Conservation (phyloP, 345 rosid species). For the Gynandropsis gynandra region DNA sequence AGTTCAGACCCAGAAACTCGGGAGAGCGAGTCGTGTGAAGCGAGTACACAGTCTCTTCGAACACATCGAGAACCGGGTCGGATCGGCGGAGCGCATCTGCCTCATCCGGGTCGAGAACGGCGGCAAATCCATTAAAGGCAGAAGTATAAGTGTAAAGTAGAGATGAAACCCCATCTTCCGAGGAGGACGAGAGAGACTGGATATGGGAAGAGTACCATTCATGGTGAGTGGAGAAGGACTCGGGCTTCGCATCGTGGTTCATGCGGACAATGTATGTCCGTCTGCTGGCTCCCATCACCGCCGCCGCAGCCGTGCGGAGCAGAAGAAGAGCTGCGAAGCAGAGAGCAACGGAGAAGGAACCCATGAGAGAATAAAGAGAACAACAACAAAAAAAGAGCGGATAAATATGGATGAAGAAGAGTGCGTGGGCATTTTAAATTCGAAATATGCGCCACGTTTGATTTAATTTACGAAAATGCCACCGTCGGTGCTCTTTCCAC, state of each 20-base stretch:
- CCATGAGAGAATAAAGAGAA: conserved; percentile 21
- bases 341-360: conserved; percentile 14
- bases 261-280: conserved; percentile 74
- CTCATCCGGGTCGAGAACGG: conserved; percentile 46
- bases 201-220: conserved; percentile 69
- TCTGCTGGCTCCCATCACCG: conserved; percentile 12
- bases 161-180: conserved; percentile 17
- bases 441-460: conserved; percentile 19
- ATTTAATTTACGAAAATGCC: conserved; percentile 23
- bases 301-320: conserved; percentile 1
- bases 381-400: too few species aligned
- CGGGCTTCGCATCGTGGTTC: conserved; percentile 52
- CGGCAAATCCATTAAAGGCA: conserved; percentile 69
- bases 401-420: neutral
- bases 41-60: conserved; percentile 57
- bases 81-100: conserved; percentile 44
- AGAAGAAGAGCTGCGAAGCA: conserved; percentile 18
- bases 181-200: conserved; percentile 37
- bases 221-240: conserved; percentile 41
- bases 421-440: neutral
- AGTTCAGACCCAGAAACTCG: conserved; percentile 58
- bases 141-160: conserved; percentile 60
- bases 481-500: conserved; percentile 29
- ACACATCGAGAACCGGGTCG: conserved; percentile 51
- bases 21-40: conserved; percentile 88